A percentile compares a stretch with the other conserved stretches of the same genome.
These are phyloP conservation scores for Gorgonomyces haynaldii DNA, from an alignment of 192 early-diverging fungal species.

Conservation along the genomic window DNA sequence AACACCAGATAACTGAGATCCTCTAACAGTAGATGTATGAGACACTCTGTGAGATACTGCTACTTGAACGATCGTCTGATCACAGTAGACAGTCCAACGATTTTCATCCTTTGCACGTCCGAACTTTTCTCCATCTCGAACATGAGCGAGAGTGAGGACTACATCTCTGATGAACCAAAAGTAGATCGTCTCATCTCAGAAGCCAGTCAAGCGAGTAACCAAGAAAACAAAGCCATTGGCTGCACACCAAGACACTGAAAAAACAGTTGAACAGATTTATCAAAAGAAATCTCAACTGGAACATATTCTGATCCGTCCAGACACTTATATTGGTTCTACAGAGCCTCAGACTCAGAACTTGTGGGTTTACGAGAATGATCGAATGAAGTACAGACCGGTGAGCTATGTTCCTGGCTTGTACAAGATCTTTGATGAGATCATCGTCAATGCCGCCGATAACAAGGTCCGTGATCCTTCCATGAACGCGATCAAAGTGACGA, in stretches of 20 bases:
- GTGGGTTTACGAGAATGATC: slow-evolving; percentile 75
- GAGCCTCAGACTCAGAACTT: slow-evolving; percentile 66
- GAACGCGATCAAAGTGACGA: slow-evolving; percentile 78
- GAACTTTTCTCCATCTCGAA: too few relatives aligned
- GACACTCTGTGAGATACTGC: too few relatives aligned
- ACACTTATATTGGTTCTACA: slow-evolving; percentile 91
- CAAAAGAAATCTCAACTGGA: slow-evolving; percentile 92
- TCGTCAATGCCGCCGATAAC: slow-evolving; percentile 92
- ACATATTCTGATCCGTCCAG: slow-evolving; percentile 87
- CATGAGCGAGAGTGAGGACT: too few relatives aligned
- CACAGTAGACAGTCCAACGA: too few relatives aligned
- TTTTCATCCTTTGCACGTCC: too few relatives aligned
- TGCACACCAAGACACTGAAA: slow-evolving; percentile 2
- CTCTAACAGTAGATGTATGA: too few relatives aligned
- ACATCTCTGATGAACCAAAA: too few relatives aligned
- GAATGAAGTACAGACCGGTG: slow-evolving; percentile 50
- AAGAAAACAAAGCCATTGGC: not conserved
- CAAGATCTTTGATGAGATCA: slow-evolving; percentile 98
- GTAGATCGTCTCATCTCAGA: too few relatives aligned
- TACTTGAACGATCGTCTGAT: too few relatives aligned
- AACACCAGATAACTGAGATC: too few relatives aligned
- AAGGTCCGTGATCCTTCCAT: slow-evolving; percentile 82
- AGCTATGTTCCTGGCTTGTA: slow-evolving; percentile 77
- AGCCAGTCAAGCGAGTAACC: too few relatives aligned
- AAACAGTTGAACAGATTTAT: slow-evolving; percentile 63